Base-by-base conservation (phyloP, 1,139 yeast genomes). In the Pichia sp. region DNA sequence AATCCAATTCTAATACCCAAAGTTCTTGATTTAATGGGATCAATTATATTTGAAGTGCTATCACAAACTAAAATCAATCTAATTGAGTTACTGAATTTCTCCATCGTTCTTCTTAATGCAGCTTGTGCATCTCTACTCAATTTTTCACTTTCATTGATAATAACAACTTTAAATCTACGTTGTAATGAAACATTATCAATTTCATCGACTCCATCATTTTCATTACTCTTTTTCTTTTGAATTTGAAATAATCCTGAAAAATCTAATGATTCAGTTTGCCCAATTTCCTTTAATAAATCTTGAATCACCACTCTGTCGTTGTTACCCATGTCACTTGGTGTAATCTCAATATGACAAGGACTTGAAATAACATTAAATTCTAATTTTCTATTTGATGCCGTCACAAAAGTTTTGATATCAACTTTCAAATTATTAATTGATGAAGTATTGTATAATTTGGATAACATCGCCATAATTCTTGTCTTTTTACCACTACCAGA, bases 401-500 rank as follows among this genome's bases (percentile, higher is more conserved):
- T 82, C 27, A 80, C 80, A 64, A 92, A 87, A 11, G 55, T 53
- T 58, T 95, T 83, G 38, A 90, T 86, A 61, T 90, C 97, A 47
- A 92, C 89, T 66, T 89, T 90, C 69, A 92, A 62, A 67, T 83
- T 79, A 55, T 86, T 92, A 23, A 86, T 89, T 3, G 51, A 44
- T 48, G 83, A 85, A 4, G 83, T 67, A 1, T 97, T 97, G 62
- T 83, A 92, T 46, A 92, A 73, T 59, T 87, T 90, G 50, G 80
- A 75, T 47, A 92, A 69, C 4, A 95, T 75, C 11, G 95, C 82
- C 67, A 89, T 77, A 18, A 90, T 87, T 58, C 98, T 77, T 3
- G 98, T 94, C 71, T 92, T 94, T 66, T 92, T 92, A 52, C 99
- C 99, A 18, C 96, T 86, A 7, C 99, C 99, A 43, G 90, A 81